A percentile compares a stretch with the other conserved stretches of the same genome.
Evolutionary conservation across 345 rosid species (phyloP).

Genomic region (Acer negundo): DNA sequence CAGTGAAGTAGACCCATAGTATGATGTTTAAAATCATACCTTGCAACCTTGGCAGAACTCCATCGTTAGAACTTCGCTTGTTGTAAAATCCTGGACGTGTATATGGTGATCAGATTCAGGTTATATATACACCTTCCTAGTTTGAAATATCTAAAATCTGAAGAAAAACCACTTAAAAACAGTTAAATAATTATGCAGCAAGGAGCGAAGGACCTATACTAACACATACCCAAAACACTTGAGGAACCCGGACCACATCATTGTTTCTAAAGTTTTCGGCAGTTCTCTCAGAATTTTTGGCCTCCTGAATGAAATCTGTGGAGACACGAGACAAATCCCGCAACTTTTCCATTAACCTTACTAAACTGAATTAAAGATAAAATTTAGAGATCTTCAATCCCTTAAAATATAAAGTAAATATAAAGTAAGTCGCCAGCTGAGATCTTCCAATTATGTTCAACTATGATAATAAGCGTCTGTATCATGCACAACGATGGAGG

Average conservation of each 20-base stretch:
- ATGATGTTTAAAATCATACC: constrained; percentile 41
- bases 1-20: background rate
- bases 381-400: background rate
- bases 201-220: background rate
- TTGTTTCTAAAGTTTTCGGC: constrained; percentile 65
- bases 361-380: background rate
- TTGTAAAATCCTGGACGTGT: constrained; percentile 62
- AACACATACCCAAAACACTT: constrained; percentile 67
- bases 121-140: background rate
- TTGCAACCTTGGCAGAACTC: constrained; percentile 76
- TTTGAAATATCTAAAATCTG: background rate
- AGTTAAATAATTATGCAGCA: background rate
- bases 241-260: constrained; percentile 58
- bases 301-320: constrained; percentile 89
- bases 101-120: constrained; percentile 11
- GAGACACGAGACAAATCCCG: background rate
- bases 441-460: background rate
- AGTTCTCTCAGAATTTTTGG: constrained; percentile 71
- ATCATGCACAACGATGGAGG: background rate
- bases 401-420: background rate
- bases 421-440: background rate
- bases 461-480: background rate
- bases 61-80: constrained; percentile 81
- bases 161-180: background rate
- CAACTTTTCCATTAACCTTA: background rate